Evolutionary conservation across 805 yeast genomes (phyloP).

Genomic region (Ogataea pignaliae): DNA sequence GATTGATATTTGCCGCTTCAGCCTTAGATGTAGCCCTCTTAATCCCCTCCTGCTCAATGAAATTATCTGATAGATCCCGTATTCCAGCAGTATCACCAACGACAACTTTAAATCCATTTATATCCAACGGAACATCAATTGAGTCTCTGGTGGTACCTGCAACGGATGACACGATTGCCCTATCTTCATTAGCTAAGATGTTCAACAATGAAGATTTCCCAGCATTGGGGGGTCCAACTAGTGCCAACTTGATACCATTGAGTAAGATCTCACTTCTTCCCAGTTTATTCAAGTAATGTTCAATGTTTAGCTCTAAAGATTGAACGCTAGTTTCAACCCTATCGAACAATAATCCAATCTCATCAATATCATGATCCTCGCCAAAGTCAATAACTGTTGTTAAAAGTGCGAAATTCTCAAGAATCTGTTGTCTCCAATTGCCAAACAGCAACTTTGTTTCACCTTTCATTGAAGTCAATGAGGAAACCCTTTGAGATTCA

Average conservation of each 20-base stretch:
- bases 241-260: conserved; percentile 66
- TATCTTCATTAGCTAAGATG: conserved; percentile 67
- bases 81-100: conserved; percentile 95
- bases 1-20: conserved; percentile 55
- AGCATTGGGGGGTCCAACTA: conserved; percentile 93
- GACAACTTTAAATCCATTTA: conserved; percentile 78
- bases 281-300: conserved; percentile 40
- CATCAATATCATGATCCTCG: conserved; percentile 83
- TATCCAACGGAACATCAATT: conserved; percentile 74
- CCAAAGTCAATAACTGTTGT: conserved; percentile 94
- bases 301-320: conserved; percentile 41
- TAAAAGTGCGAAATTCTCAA: conserved; percentile 64
- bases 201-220: conserved; percentile 90
- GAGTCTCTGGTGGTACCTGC: conserved; percentile 95
- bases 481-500: conserved; percentile 76
- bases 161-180: conserved; percentile 84
- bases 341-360: conserved; percentile 48
- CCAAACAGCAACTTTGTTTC: conserved; percentile 49
- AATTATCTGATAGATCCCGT: conserved; percentile 37
- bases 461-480: conserved; percentile 71
- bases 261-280: conserved; percentile 58
- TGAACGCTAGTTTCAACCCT: conserved; percentile 43
- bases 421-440: conserved; percentile 63
- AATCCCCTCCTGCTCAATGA: conserved; percentile 69
- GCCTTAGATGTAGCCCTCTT: conserved; percentile 64